Evolutionary conservation across 371 early-diverging fungal genomes (phyloP).

Genomic region (Mucor lusitanicus): DNA sequence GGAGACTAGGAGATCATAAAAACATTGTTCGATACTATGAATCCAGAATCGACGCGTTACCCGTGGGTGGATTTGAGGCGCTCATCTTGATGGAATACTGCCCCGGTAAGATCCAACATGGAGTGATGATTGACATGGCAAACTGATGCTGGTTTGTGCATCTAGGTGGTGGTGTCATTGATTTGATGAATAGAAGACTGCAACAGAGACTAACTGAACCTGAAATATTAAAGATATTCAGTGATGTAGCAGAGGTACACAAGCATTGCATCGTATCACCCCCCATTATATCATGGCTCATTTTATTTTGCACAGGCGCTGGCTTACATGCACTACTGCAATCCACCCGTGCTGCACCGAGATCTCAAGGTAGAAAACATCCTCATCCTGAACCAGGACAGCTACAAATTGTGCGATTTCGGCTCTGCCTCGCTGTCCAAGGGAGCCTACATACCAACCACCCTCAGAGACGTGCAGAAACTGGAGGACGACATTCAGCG

Average conservation of each 20-base stretch:
- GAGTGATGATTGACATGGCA: no score
- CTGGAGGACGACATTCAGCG: conserved; percentile 87
- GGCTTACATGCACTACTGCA: conserved; percentile 85
- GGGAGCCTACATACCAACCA: conserved; percentile 57
- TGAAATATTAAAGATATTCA: conserved; percentile 85
- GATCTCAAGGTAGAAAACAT: conserved; percentile 89
- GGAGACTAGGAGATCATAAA: conserved; percentile 74
- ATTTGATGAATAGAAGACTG: conserved; percentile 83
- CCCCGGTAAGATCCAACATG: conserved; percentile 51
- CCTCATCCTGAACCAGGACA: conserved; percentile 50
- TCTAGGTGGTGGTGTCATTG: conserved; percentile 76
- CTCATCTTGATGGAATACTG: conserved; percentile 93
- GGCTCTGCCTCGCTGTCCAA: conserved; percentile 79
- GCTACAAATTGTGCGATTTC: conserved; percentile 92
- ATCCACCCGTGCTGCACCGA: conserved; percentile 76
- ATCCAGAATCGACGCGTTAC: conserved; percentile 63
- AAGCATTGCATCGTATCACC: neutral
- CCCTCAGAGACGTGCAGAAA: conserved; percentile 67
- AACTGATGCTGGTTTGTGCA: no score
- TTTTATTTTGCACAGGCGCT: conserved; percentile 61
- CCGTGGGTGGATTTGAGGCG: conserved; percentile 72
- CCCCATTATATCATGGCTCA: neutral
- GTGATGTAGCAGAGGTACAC: conserved; percentile 74
- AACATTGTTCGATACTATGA: conserved; percentile 84
- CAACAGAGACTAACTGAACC: conserved; percentile 73